Percentiles rank a stretch among this genome's conserved stretches.
These are phyloP conservation scores for Capsicum chinense DNA, from an alignment of 257 asterid species.

Conservation along the genomic window DNA sequence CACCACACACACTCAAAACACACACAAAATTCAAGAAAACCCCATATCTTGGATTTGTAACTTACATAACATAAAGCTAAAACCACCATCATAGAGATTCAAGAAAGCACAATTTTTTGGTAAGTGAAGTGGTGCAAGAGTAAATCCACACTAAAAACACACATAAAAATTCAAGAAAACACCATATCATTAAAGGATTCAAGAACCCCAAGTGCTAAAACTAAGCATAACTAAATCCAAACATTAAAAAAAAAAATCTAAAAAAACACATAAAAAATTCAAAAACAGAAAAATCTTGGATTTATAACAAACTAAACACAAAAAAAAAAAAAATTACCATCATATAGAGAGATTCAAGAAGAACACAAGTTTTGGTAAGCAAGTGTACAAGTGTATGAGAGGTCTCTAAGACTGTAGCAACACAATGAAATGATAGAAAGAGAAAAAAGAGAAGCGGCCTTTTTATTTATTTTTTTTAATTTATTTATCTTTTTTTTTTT, in stretches of 20 bases:
- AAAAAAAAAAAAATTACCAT: neutral
- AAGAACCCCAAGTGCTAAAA: neutral
- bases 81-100: too few relatives aligned
- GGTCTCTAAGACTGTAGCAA: constrained; percentile 1
- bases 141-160: neutral
- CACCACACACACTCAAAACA: too few relatives aligned
- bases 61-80: too few relatives aligned
- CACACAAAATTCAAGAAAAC: too few relatives aligned
- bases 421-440: constrained; percentile 23
- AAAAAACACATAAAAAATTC: too few relatives aligned
- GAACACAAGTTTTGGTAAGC: neutral
- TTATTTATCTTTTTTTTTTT: neutral
- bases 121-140: too few relatives aligned
- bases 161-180: too few relatives aligned
- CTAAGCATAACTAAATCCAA: neutral
- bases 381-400: constrained; percentile 11
- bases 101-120: too few relatives aligned
- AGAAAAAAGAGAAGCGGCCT: neutral
- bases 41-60: too few relatives aligned
- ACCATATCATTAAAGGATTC: neutral
- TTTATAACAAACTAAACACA: constrained; percentile 3
- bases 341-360: neutral
- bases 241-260: neutral
- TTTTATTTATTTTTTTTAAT: neutral
- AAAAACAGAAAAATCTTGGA: neutral